A percentile compares a stretch with the other conserved stretches of the same genome.
phyloP scores from a whole-genome alignment of 371 early-diverging fungal genomes.

The Thermomucor indicae-seudaticae region DNA sequence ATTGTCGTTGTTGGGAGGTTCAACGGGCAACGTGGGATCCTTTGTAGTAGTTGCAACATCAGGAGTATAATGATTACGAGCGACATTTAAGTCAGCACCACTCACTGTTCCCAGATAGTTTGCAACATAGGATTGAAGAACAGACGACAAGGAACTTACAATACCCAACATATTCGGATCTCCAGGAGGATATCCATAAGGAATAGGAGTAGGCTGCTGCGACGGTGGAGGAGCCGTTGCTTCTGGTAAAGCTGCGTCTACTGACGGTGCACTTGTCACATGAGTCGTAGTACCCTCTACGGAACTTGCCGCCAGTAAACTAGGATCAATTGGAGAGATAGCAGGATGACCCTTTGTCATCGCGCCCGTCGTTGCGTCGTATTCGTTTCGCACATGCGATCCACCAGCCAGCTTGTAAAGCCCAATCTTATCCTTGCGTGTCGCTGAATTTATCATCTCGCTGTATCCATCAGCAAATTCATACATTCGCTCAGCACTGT shows the following conservation, averaged over 20 bases:
- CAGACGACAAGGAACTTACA: not conserved
- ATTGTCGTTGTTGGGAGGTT: no score
- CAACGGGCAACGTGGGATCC: no score
- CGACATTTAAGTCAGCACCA: conserved; percentile 1
- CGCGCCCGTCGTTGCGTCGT: not conserved
- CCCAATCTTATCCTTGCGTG: conserved; percentile 10
- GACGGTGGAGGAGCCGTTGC: not conserved
- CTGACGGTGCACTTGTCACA: not conserved
- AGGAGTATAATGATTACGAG: not conserved
- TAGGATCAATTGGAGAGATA: no score
- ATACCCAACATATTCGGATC: not conserved
- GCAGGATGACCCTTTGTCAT: conserved; percentile 7
- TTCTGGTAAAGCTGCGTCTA: no score
- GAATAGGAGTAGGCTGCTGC: not conserved
- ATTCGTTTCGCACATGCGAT: conserved; percentile 7
- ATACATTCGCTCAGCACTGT: not conserved
- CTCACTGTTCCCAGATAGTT: not conserved
- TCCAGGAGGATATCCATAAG: not conserved
- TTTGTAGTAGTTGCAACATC: not conserved
- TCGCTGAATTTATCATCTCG: conserved; percentile 9
- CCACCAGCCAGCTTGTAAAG: conserved; percentile 14
- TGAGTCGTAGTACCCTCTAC: not conserved
- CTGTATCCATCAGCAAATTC: conserved; percentile 7
- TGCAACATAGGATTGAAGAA: not conserved
- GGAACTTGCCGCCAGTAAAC: no score